These are phyloP conservation scores for Ambispora gerdemannii DNA, from an alignment of 192 early-diverging fungal species.

Conservation along the genomic window DNA sequence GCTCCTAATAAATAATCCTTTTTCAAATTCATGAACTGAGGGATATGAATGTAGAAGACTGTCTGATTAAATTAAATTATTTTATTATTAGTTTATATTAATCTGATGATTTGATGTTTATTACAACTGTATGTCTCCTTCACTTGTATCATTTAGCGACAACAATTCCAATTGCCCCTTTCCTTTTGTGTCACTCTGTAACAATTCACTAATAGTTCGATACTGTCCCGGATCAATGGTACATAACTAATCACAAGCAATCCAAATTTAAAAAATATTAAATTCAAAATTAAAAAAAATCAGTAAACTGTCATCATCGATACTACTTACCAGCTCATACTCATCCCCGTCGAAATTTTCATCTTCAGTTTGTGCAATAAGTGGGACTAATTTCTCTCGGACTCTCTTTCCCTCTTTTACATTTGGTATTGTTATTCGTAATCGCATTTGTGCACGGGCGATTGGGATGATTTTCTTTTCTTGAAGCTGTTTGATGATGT, in stretches of 20 bases:
- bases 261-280: not conserved
- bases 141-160: slow-evolving; percentile 67
- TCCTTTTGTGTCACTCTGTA: slow-evolving; percentile 85
- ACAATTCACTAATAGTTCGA: slow-evolving; percentile 73
- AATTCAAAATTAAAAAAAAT: too few relatives aligned
- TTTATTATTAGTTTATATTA: too few relatives aligned
- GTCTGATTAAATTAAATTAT: too few relatives aligned
- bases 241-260: slow-evolving; percentile 52
- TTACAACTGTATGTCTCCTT: slow-evolving; percentile 65
- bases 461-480: slow-evolving; percentile 89
- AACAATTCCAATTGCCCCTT: slow-evolving; percentile 87
- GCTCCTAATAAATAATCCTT: too few relatives aligned
- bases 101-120: too few relatives aligned
- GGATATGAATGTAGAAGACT: too few relatives aligned
- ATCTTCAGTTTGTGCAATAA: slow-evolving; percentile 68
- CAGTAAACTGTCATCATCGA: too few relatives aligned
- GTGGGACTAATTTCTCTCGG: slow-evolving; percentile 65
- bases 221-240: slow-evolving; percentile 94
- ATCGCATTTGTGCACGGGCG: slow-evolving; percentile 88
- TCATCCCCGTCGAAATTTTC: slow-evolving; percentile 76
- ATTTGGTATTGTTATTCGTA: slow-evolving; percentile 71
- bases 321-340: slow-evolving; percentile 73
- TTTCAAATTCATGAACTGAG: too few relatives aligned
- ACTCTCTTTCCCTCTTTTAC: slow-evolving; percentile 87
- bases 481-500: slow-evolving; percentile 91